Percentiles rank a stretch among this genome's conserved stretches.
These are phyloP conservation scores for Bruguiera parviflora DNA, from an alignment of 345 rosid species.

Conservation along the genomic window DNA sequence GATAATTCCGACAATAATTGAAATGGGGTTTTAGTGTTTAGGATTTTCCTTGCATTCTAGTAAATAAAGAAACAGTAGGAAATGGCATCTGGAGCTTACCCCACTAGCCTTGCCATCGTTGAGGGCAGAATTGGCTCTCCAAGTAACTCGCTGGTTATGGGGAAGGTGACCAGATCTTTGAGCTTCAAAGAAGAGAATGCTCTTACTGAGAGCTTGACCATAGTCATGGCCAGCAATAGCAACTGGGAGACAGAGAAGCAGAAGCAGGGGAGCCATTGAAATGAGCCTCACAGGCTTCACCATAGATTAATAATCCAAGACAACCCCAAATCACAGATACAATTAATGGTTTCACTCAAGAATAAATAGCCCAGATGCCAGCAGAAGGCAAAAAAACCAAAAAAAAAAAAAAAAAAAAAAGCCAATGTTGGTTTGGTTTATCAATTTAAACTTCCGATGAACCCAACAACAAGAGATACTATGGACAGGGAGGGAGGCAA, in stretches of 20 bases:
- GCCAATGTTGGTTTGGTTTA: slow-evolving; percentile 43
- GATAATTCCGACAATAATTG: neutral
- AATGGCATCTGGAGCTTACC: slow-evolving; percentile 40
- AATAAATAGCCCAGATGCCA: neutral
- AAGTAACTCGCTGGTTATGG: slow-evolving; percentile 71
- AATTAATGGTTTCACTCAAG: neutral
- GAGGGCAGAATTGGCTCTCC: slow-evolving; percentile 93
- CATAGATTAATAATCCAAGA: slow-evolving; percentile 3
- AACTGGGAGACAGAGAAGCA: slow-evolving; percentile 54
- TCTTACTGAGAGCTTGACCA: slow-evolving; percentile 77
- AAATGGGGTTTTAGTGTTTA: neutral
- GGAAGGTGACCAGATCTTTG: slow-evolving; percentile 97
- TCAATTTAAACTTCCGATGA: slow-evolving; percentile 44
- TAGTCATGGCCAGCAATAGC: slow-evolving; percentile 86
- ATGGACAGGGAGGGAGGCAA: slow-evolving; percentile 10
- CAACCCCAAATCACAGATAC: neutral
- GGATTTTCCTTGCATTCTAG: too few relatives aligned
- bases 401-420: neutral
- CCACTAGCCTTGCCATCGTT: slow-evolving; percentile 94
- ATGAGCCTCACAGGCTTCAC: slow-evolving; percentile 30
- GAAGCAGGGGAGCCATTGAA: slow-evolving; percentile 44
- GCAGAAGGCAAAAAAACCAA: neutral
- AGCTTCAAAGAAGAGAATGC: slow-evolving; percentile 96
- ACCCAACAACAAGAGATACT: slow-evolving; percentile 14
- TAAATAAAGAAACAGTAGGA: neutral